Evolutionary conservation across 2,329 filamentous ascomycete genomes (phyloP).

Genomic region (Aspergillus unguis): DNA sequence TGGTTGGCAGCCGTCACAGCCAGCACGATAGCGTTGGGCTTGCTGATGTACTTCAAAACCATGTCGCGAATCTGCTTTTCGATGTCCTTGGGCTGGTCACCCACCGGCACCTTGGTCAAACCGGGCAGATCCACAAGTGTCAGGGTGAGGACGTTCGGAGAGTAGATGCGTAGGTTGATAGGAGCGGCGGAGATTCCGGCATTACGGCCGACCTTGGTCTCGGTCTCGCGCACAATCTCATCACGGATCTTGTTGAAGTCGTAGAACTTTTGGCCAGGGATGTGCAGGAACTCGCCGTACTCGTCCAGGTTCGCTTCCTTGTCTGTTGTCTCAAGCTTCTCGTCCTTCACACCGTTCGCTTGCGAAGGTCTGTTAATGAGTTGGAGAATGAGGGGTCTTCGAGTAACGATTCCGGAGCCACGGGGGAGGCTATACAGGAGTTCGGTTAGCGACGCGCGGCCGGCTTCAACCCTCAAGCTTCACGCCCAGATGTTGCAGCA

Average conservation of each 20-base stretch:
- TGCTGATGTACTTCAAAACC: slow-evolving; percentile 98
- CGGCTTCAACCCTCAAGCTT: neutral
- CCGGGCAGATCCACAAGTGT: slow-evolving; percentile 96
- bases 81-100: slow-evolving; percentile 94
- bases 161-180: slow-evolving; percentile 98
- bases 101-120: slow-evolving; percentile 93
- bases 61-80: slow-evolving; percentile 96
- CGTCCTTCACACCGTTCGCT: slow-evolving; percentile 68
- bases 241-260: slow-evolving; percentile 99
- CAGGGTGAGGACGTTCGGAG: slow-evolving; percentile 93
- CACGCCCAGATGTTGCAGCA: slow-evolving; percentile 18
- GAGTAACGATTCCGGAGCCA: slow-evolving; percentile 95
- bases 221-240: slow-evolving; percentile 94
- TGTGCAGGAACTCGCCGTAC: slow-evolving; percentile 98
- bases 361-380: slow-evolving; percentile 84
- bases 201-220: slow-evolving; percentile 93
- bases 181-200: slow-evolving; percentile 93
- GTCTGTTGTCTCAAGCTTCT: slow-evolving; percentile 67
- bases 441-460: slow-evolving; percentile 23
- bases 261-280: slow-evolving; percentile 94
- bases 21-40: slow-evolving; percentile 96
- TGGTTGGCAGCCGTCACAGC: slow-evolving; percentile 96
- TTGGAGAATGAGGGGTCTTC: slow-evolving; percentile 92
- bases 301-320: slow-evolving; percentile 89
- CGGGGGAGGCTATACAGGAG: slow-evolving; percentile 69